Conservation (phyloP, 1,284 basidiomycete species). For the Uromyces viciae-fabae region DNA sequence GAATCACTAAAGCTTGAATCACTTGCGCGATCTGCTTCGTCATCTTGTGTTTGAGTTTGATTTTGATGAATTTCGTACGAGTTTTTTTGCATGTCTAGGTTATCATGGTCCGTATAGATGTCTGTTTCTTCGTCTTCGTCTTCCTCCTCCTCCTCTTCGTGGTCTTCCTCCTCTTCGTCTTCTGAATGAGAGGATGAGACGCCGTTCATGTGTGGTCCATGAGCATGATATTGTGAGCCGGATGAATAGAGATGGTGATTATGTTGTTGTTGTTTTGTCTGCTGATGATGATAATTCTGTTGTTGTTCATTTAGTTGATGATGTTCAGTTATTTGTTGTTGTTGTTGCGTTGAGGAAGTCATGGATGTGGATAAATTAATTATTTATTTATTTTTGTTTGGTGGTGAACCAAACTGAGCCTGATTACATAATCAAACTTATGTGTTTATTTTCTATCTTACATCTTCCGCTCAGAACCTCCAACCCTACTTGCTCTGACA, state of each 20-base stretch:
- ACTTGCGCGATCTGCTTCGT: constrained; percentile 40
- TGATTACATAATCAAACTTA: no score
- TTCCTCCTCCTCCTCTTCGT: constrained; percentile 20
- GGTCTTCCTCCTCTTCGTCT: background rate
- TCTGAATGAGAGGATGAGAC: background rate
- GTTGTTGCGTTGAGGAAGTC: background rate
- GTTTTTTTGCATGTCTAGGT: background rate
- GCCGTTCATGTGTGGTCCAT: background rate
- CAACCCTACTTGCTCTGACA: no score
- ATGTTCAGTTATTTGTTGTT: no score
- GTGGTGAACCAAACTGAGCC: no score
- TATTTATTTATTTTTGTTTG: no score
- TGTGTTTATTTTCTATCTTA: no score
- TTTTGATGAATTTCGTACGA: constrained; percentile 8
- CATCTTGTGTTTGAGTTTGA: constrained; percentile 12
- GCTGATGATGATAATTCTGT: background rate
- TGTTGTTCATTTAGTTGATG: background rate
- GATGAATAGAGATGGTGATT: background rate
- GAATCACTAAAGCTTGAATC: constrained; percentile 46
- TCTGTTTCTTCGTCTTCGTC: constrained; percentile 26
- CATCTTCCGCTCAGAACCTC: no score
- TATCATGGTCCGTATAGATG: constrained; percentile 10
- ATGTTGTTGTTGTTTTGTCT: constrained; percentile 16
- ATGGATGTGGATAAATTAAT: no score
- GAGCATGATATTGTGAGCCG: background rate